Evolutionary conservation across 257 asterid species (phyloP).

Genomic region (Petunia secreta): DNA sequence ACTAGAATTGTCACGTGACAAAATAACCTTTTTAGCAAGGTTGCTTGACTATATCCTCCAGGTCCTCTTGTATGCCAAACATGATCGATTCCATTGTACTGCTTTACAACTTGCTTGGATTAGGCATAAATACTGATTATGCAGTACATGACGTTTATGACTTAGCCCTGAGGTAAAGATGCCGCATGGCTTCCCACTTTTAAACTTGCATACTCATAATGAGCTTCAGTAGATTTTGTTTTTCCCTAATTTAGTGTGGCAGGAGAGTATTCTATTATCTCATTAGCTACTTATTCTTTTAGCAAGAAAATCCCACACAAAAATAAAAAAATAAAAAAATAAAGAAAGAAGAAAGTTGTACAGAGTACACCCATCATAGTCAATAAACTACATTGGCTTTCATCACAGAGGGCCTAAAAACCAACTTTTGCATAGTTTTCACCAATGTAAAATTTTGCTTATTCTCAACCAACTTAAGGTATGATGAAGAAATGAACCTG

Average conservation of each 20-base stretch:
- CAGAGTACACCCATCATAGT: neutral
- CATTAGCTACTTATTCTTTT: neutral
- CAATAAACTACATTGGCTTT: slow-evolving; percentile 2
- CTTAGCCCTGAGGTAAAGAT: neutral
- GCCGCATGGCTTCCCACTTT: slow-evolving; percentile 22
- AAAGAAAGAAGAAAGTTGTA: neutral
- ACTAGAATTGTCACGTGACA: neutral
- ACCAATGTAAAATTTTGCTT: slow-evolving; percentile 4
- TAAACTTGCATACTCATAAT: neutral
- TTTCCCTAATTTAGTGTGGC: slow-evolving; percentile 10
- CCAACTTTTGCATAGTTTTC: neutral
- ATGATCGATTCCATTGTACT: neutral
- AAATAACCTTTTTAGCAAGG: neutral
- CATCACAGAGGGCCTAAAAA: slow-evolving; percentile 6
- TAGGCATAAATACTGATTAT: neutral
- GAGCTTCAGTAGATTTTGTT: slow-evolving; percentile 11
- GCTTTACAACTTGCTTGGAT: neutral
- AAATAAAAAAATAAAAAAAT: neutral
- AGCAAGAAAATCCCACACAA: neutral
- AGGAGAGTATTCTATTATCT: neutral
- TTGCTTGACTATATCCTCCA: slow-evolving; percentile 19
- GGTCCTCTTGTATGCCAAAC: slow-evolving; percentile 1
- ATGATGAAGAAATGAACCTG: slow-evolving; percentile 49
- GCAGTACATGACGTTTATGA: neutral
- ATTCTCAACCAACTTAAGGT: slow-evolving; percentile 17